phyloP scores from a whole-genome alignment of 805 yeast genomes.

The Candida loeiensis region DNA sequence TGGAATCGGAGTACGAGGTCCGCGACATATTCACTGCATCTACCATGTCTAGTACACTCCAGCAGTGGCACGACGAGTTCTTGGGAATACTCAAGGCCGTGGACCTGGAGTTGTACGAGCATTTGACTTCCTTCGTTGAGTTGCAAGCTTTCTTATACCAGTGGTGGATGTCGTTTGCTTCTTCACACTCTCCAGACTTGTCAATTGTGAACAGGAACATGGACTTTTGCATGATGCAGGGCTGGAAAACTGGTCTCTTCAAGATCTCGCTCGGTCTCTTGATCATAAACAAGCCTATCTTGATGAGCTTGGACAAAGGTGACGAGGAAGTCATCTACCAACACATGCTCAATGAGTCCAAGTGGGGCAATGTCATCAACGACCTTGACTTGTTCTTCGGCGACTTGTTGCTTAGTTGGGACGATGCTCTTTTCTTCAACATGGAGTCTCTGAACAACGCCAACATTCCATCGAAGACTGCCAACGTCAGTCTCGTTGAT shows the following conservation, averaged over 20 bases:
- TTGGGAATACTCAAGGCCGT: conserved; percentile 37
- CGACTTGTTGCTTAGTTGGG: conserved; percentile 34
- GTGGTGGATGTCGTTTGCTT: conserved; percentile 62
- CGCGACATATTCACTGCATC: conserved; percentile 49
- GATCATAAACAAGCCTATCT: conserved; percentile 44
- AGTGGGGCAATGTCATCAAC: conserved; percentile 41
- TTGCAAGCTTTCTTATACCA: conserved; percentile 52
- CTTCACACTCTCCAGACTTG: conserved; percentile 57
- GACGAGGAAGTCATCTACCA: conserved; percentile 44
- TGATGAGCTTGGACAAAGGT: conserved; percentile 31
- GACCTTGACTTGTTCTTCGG: conserved; percentile 39
- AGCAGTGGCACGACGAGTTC: conserved; percentile 52
- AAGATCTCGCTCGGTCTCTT: conserved; percentile 54
- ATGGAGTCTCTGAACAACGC: conserved; percentile 3
- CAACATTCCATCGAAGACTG: not conserved
- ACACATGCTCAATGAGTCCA: conserved; percentile 40
- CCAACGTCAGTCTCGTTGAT: conserved; percentile 18
- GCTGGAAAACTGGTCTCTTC: conserved; percentile 52
- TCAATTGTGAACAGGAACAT: conserved; percentile 45
- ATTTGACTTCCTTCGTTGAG: conserved; percentile 42
- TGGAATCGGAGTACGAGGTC: conserved; percentile 53
- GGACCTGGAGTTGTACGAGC: conserved; percentile 40
- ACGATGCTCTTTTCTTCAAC: conserved; percentile 25
- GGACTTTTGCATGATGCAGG: conserved; percentile 51
- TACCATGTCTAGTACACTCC: conserved; percentile 53